Evolutionary conservation across 2,329 filamentous ascomycete genomes (phyloP).

Genomic region (Incumbomyces lentus): DNA sequence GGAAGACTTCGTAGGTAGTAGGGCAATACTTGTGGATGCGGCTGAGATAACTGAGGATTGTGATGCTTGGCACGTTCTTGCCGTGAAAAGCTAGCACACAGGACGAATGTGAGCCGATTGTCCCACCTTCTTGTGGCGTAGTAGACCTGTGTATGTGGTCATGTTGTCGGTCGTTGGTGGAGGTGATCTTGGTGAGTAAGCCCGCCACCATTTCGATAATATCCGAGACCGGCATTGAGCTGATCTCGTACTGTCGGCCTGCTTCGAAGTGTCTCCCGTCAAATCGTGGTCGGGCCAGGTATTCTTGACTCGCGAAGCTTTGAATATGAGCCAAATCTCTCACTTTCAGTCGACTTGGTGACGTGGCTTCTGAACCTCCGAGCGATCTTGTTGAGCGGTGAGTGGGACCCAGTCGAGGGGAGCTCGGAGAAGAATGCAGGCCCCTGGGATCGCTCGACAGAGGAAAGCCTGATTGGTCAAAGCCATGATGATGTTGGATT

Average conservation of each 20-base stretch:
- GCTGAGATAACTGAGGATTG: slow-evolving; percentile 87
- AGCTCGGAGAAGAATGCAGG: slow-evolving; percentile 32
- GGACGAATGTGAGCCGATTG: slow-evolving; percentile 53
- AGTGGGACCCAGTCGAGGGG: slow-evolving; percentile 37
- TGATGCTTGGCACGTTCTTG: slow-evolving; percentile 95
- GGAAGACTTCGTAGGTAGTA: slow-evolving; percentile 94
- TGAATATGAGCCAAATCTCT: slow-evolving; percentile 86
- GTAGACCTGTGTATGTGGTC: slow-evolving; percentile 73
- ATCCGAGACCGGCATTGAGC: slow-evolving; percentile 90
- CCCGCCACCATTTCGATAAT: slow-evolving; percentile 99
- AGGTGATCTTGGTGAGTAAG: slow-evolving; percentile 90
- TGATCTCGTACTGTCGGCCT: slow-evolving; percentile 75
- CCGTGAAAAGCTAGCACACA: slow-evolving; percentile 91
- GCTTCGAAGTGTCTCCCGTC: slow-evolving; percentile 37
- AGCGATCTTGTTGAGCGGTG: slow-evolving; percentile 34
- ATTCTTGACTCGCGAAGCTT: slow-evolving; percentile 70
- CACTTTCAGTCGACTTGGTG: slow-evolving; percentile 61
- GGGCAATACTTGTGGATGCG: slow-evolving; percentile 98
- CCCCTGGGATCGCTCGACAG: slow-evolving; percentile 22
- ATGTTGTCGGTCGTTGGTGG: slow-evolving; percentile 89
- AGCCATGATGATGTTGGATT: slow-evolving; percentile 17
- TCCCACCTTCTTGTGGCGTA: slow-evolving; percentile 47
- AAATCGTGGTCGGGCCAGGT: slow-evolving; percentile 46
- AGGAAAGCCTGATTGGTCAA: slow-evolving; percentile 23
- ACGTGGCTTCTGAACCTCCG: slow-evolving; percentile 32